Base-by-base conservation (phyloP, 2,329 filamentous ascomycete genomes). In the Colletotrichum kahawae region DNA sequence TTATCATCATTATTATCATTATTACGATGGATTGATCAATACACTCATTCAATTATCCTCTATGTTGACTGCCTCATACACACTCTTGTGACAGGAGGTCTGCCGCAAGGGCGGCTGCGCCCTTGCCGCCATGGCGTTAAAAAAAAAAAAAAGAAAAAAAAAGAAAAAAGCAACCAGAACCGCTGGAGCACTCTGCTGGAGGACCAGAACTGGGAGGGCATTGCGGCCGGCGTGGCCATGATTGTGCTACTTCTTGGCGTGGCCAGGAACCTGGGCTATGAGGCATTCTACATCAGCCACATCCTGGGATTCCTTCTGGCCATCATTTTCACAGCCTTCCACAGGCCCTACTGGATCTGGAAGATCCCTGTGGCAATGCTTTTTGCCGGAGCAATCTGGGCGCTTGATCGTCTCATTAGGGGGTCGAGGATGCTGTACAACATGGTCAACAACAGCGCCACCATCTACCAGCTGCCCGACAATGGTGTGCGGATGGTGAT, bases 241-340 rank as follows among this genome's bases (percentile, higher is more conserved):
- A 76, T 88, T 10, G 75, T 85, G 36, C 79, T 87, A 7, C 79
- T 84, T 7, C 63, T 83, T 4, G 83, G 74, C 65, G 82, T 59
- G 62, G 86, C 63, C 78, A 76, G 83, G 48, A 82, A 82, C 54
- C 76, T 82, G n/a, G 82, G 83, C 63, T 90, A 90, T 70, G 87
- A 89, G 74, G 72, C 85, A 2, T 90, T 89, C 77, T 88, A 87
- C 63, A 77, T 86, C 27, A 81, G 84, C 18, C 87, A 90, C 67
- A 78, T 89, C 5, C 43, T 79, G 3, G 83, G 86, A 16, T 88
- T 86, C 62, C 76, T 87, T 3, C 77, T 86, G 6, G 83, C 85
- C 6, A 80, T 88, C 14, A 77, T 87, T 18, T 82, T 84, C 9
- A 78, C 87, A 7, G 85, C 81, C 0, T 79, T 88, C 14, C 88